Base-by-base conservation (phyloP, 805 yeast genomes). In the Cyberlindnera xylosilytica region DNA sequence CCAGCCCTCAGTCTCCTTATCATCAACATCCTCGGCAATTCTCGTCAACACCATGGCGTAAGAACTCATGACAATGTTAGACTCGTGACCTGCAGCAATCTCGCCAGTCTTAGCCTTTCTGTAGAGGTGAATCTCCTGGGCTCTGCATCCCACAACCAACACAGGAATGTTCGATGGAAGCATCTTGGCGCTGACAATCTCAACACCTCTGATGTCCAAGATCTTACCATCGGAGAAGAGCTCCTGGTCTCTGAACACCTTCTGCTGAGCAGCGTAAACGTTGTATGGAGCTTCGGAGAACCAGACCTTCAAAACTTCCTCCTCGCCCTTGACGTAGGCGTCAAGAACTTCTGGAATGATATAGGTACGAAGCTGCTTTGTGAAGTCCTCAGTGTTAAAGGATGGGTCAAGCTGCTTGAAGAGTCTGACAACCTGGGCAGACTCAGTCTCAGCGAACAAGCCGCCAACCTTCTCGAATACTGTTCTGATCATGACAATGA, bases 1-100 rank as follows among this genome's bases (percentile, higher is more conserved):
- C 99, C 99, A 93, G 26, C 99, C 99, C 60, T 87, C 96, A 19
- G 99, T 93, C 58, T 82, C 90, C 41, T 78, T 75, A 62, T 93
- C 86, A 49, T 82, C 96, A 29, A 93, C 79, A 47, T 90, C 89
- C 64, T 90, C 99, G 3, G 97, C 89, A 39, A 87, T 72, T 65
- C 99, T 80, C 16, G 99, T 89, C 54, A 93, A 71, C 18, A 91
- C 99, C 89, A 93, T 79, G 31, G 96, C 98, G 62, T 93, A 93
- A n/a, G 95, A 83, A 56, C 95, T 82, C 75, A 87, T 76, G 64
- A 87, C 80, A 53, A 93, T 87, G 65, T 89, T 89, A 57, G 90
- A 96, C 60, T 89, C 96, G 24, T 89, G 80, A 57, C 99, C 99
- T 8, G 98, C 99, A 41, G 90, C 95, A 42, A 93, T 74, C 65